A percentile compares a stretch with the other conserved stretches of the same genome.
Conservation (phyloP, 2,329 filamentous ascomycete species). For the Penicillium sp. region DNA sequence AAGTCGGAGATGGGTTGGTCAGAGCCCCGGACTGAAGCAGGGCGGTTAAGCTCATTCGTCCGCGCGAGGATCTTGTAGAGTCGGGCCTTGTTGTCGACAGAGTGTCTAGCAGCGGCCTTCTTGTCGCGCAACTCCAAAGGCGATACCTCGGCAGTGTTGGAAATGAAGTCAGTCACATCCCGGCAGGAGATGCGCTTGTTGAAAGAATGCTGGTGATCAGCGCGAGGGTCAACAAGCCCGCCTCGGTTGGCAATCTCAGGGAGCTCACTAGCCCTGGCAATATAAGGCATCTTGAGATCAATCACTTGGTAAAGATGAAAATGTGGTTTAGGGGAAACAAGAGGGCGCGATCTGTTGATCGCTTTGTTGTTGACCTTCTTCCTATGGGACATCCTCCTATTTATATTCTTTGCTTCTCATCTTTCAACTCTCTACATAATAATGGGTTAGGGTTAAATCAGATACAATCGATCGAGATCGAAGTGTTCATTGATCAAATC, state of each 20-base stretch:
- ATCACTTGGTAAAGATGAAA: neutral
- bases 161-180: constrained; percentile 18
- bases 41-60: constrained; percentile 11
- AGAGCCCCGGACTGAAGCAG: constrained; percentile 1
- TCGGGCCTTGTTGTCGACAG: constrained; percentile 6
- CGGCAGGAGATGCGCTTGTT: constrained; percentile 15
- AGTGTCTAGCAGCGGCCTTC: constrained; percentile 8
- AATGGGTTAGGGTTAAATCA: too few species aligned
- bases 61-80: constrained; percentile 15
- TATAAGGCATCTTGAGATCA: constrained; percentile 12
- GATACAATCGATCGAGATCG: too few species aligned
- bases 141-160: constrained; percentile 13
- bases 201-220: constrained; percentile 15
- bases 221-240: constrained; percentile 17
- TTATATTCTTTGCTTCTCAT: neutral
- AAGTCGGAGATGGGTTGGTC: constrained; percentile 14
- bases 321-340: neutral
- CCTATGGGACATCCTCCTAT: neutral
- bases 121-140: constrained; percentile 11
- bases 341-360: neutral
- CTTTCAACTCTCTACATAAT: too few species aligned
- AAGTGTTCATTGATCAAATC: neutral
- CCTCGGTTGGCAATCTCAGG: constrained; percentile 13
- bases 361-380: neutral
- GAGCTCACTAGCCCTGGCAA: constrained; percentile 11